phyloP scores from a whole-genome alignment of 768 basidiomycete genomes.

The Lactifluus echinatus region DNA sequence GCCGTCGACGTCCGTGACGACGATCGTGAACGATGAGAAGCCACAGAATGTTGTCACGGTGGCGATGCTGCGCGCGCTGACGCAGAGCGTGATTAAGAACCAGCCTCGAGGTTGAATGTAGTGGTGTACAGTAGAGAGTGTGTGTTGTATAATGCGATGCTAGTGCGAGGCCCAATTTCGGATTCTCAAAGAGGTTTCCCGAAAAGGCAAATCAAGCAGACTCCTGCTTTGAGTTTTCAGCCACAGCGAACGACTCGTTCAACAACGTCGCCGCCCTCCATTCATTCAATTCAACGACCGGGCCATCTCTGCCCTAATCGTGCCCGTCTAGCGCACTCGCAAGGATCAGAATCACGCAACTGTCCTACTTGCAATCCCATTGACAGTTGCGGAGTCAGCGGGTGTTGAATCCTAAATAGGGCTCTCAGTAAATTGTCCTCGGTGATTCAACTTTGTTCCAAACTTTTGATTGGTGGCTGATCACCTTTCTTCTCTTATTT shows the following conservation, averaged over 20 bases:
- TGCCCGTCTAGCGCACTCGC: neutral
- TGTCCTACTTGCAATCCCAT: neutral
- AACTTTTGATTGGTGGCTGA: slow-evolving; percentile 23
- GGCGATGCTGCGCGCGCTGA: slow-evolving; percentile 20
- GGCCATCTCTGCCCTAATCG: slow-evolving; percentile 11
- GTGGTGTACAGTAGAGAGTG: neutral
- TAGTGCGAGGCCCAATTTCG: neutral
- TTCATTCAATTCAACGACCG: neutral
- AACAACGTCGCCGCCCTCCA: slow-evolving; percentile 2
- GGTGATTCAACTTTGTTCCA: slow-evolving; percentile 24
- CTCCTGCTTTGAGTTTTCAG: slow-evolving; percentile 11
- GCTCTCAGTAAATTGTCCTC: slow-evolving; percentile 22
- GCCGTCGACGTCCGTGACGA: slow-evolving; percentile 12
- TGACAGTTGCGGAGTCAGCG: slow-evolving; percentile 20
- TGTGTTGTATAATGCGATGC: too few relatives aligned
- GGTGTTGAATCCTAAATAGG: slow-evolving; percentile 24
- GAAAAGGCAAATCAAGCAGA: slow-evolving; percentile 11
- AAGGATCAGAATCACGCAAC: slow-evolving; percentile 2
- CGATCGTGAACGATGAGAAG: slow-evolving; percentile 13
- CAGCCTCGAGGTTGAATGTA: neutral
- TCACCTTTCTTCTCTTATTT: slow-evolving; percentile 13
- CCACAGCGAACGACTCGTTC: slow-evolving; percentile 16
- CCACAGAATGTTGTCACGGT: slow-evolving; percentile 10
- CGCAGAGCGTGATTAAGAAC: slow-evolving; percentile 11
- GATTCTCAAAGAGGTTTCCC: slow-evolving; percentile 7